Base-by-base conservation (phyloP, 1,139 yeast species). In the Geotrichum klebahnii region DNA sequence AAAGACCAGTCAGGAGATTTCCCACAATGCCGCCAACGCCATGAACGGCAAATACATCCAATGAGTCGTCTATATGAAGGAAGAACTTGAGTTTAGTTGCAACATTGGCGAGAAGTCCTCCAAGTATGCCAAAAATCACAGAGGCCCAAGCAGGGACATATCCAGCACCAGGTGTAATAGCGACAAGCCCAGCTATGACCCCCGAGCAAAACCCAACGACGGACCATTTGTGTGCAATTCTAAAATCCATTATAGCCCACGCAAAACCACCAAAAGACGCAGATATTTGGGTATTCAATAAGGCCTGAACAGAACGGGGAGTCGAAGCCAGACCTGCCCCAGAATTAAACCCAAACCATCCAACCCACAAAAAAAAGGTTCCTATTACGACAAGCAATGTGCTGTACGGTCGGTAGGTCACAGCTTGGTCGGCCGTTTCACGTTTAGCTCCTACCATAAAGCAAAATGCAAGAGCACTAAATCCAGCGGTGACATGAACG, bases 311-410 rank as follows among this genome's bases (percentile, higher is more conserved):
- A 1, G 79, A 73, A 52, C 70, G 67, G 44, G 71, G 59, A 61
- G 80, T 70, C 54, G 84, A 83, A 46, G 77, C 76, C 26, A 78
- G 75, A 55, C 90, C 82, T 5, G 94, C 81, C 40, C 90, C 88
- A 12, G 95, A 88, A 64, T 88, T 88, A 74, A 88, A 88, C 32
- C 92, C 87, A 53, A 87, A 72, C 96, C 96, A 88, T 9, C 96
- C 96, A 53, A 82, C 78, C 72, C 83, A 81, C 62, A 74, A 61
- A 46, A 76, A 65, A 14, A 75, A 66, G 0, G 85, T 77, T 14
- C 88, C 88, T 23, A 80, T 59, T 0, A 81, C 69, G 22, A 82
- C 77, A 42, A 64, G 50, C 8, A 61, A 38, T 3, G 64, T 55
- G 28, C 62, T 63, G 44, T 57, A 60, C n/a, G 69, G 68, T 43